Percentiles rank a stretch among this genome's conserved stretches.
Evolutionary conservation across 352 stramenopile species (phyloP).

Genomic region (Pythium utonaiense): DNA sequence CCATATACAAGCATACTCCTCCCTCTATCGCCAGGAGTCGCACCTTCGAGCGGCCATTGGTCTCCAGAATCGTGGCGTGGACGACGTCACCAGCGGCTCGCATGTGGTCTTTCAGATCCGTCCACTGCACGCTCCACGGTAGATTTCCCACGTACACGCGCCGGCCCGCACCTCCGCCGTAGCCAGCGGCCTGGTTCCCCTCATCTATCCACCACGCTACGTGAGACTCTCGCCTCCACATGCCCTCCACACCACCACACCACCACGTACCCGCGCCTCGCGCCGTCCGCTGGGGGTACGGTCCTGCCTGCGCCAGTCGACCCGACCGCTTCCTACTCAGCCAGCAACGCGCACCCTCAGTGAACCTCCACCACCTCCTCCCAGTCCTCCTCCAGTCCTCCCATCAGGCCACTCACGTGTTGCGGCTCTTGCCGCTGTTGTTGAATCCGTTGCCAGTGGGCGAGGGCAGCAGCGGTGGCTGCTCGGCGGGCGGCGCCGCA

Average conservation of each 20-base stretch:
- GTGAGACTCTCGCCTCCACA: too few species aligned
- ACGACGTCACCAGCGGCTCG: constrained; percentile 59
- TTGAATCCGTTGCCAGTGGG: background rate
- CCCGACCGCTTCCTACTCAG: constrained; percentile 55
- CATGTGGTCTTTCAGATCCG: constrained; percentile 86
- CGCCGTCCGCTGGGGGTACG: constrained; percentile 37
- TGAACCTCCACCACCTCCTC: too few species aligned
- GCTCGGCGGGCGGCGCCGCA: background rate
- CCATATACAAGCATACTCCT: background rate
- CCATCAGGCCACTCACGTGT: constrained; percentile 33
- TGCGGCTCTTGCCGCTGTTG: constrained; percentile 45
- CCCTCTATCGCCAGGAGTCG: constrained; percentile 4
- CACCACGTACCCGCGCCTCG: constrained; percentile 19
- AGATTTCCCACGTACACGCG: constrained; percentile 87
- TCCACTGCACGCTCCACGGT: constrained; percentile 79
- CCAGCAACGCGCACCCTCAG: constrained; percentile 18
- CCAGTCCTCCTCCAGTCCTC: background rate
- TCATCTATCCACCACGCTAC: background rate
- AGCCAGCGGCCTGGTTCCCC: background rate
- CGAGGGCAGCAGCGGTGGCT: constrained; percentile 3
- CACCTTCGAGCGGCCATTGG: constrained; percentile 75
- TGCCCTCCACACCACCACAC: too few species aligned
- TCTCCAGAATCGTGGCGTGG: constrained; percentile 58
- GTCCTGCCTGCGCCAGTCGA: constrained; percentile 49
- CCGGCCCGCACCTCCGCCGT: constrained; percentile 31